phyloP scores from a whole-genome alignment of 2,329 filamentous ascomycete species.

The Xylaria polymorpha region DNA sequence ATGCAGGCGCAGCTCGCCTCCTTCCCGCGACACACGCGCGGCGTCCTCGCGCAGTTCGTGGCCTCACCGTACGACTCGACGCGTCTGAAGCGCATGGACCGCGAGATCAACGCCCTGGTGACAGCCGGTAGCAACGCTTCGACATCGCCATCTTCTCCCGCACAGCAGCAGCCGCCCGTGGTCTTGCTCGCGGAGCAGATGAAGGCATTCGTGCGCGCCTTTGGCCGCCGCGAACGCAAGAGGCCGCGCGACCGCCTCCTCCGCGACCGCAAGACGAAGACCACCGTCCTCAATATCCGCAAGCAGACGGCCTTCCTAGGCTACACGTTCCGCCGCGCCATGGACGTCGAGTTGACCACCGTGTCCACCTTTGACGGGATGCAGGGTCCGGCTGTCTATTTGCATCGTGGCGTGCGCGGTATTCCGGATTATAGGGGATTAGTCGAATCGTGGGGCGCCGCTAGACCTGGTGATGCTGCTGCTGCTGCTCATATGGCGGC shows the following conservation, averaged over 20 bases:
- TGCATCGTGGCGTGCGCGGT: conserved; percentile 11
- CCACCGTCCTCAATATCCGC: conserved; percentile 79
- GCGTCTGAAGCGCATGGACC: conserved; percentile 62
- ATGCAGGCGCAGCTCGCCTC: conserved; percentile 52
- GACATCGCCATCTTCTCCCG: neutral
- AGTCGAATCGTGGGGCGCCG: neutral
- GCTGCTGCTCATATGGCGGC: conserved; percentile 33
- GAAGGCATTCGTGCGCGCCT: conserved; percentile 63
- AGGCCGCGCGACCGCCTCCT: conserved; percentile 86
- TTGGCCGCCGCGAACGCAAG: conserved; percentile 75
- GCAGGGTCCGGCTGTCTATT: neutral
- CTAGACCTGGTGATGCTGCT: conserved; percentile 13
- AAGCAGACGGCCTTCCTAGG: conserved; percentile 88
- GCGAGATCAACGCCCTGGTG: conserved; percentile 57
- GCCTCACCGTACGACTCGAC: conserved; percentile 61
- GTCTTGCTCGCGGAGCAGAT: conserved; percentile 52
- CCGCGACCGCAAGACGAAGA: conserved; percentile 75
- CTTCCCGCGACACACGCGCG: conserved; percentile 57
- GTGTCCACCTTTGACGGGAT: conserved; percentile 20
- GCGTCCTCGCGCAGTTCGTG: conserved; percentile 59
- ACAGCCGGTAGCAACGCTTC: conserved; percentile 45
- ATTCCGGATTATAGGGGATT: neutral
- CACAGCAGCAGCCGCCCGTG: too few relatives aligned
- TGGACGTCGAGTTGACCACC: conserved; percentile 44
- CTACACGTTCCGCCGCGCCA: conserved; percentile 79